These are phyloP conservation scores for Yamadazyma sp. DNA, from an alignment of 1,139 yeast genomes.

Conservation along the genomic window DNA sequence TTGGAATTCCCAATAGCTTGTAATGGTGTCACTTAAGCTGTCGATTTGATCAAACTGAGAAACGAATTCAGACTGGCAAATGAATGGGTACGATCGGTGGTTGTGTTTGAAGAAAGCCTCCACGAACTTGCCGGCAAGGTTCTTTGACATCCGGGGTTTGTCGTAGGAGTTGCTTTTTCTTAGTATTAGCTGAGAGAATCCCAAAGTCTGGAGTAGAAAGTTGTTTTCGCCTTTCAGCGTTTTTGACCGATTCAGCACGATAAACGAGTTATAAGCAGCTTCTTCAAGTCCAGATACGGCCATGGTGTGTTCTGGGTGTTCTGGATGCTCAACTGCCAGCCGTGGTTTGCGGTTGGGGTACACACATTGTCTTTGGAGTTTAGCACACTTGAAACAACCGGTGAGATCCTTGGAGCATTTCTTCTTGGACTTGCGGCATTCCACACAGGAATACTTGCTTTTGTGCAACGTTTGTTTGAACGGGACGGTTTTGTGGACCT, in stretches of 20 bases:
- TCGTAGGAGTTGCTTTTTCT: slow-evolving; percentile 2
- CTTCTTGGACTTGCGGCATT: slow-evolving; percentile 42
- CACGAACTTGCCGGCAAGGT: slow-evolving; percentile 11
- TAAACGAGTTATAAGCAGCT: neutral
- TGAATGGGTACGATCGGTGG: slow-evolving; percentile 43
- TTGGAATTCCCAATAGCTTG: slow-evolving; percentile 24
- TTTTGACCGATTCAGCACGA: neutral
- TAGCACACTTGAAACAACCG: slow-evolving; percentile 43
- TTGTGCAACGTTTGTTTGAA: slow-evolving; percentile 4
- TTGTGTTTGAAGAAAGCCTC: slow-evolving; percentile 44
- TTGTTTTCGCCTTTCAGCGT: neutral
- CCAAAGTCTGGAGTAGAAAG: slow-evolving; percentile 9
- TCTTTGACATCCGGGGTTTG: slow-evolving; percentile 7
- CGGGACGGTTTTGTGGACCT: slow-evolving; percentile 2
- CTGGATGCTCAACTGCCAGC: too few relatives aligned
- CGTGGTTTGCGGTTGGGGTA: slow-evolving; percentile 23
- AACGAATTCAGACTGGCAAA: slow-evolving; percentile 36
- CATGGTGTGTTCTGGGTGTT: too few relatives aligned
- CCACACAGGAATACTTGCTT: slow-evolving; percentile 11
- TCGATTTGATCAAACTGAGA: slow-evolving; percentile 19
- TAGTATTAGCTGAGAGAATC: slow-evolving; percentile 8
- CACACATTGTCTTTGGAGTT: slow-evolving; percentile 36
- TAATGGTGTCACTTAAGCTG: slow-evolving; percentile 5
- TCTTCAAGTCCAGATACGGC: too few relatives aligned
- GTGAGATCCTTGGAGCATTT: slow-evolving; percentile 49